These are phyloP conservation scores for Psilocybe mexicana DNA, from an alignment of 1,284 basidiomycete species.

Conservation along the genomic window DNA sequence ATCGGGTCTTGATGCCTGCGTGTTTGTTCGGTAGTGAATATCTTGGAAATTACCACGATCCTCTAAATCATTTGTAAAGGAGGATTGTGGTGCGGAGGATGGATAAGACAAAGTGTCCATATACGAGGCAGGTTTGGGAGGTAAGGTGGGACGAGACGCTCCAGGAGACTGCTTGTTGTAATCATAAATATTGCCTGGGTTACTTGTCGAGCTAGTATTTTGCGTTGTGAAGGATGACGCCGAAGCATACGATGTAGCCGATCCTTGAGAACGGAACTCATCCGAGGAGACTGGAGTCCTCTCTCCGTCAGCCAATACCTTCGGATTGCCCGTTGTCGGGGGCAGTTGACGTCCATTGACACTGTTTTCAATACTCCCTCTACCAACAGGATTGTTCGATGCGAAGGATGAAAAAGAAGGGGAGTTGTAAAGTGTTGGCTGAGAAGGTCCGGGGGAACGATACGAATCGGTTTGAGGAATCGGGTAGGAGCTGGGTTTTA, in stretches of 20 bases:
- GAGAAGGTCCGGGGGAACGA: constrained; percentile 27
- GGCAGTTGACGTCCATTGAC: constrained; percentile 29
- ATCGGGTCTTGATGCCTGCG: constrained; percentile 13
- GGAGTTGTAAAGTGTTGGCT: constrained; percentile 29
- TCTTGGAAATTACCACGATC: constrained; percentile 15
- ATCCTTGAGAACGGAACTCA: constrained; percentile 24
- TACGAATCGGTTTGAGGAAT: constrained; percentile 42
- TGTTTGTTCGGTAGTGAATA: constrained; percentile 20
- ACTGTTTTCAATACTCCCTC: constrained; percentile 1
- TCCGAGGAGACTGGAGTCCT: constrained; percentile 20
- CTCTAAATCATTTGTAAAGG: constrained; percentile 20
- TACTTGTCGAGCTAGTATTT: constrained; percentile 9
- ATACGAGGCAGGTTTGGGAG: constrained; percentile 24
- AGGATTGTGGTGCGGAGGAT: constrained; percentile 12
- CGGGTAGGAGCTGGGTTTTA: constrained; percentile 24
- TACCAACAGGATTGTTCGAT: constrained; percentile 26
- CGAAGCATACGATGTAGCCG: constrained; percentile 23
- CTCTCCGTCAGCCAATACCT: constrained; percentile 16
- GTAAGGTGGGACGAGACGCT: constrained; percentile 21
- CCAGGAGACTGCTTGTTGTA: constrained; percentile 22
- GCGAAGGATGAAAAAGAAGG: constrained; percentile 19
- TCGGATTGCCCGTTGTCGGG: constrained; percentile 24
- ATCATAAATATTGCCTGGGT: constrained; percentile 5
- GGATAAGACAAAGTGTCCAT: constrained; percentile 10
- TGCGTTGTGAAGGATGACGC: constrained; percentile 17